Evolutionary conservation across 2,329 filamentous ascomycete genomes (phyloP).

Genomic region (Alternaria ventricosa): DNA sequence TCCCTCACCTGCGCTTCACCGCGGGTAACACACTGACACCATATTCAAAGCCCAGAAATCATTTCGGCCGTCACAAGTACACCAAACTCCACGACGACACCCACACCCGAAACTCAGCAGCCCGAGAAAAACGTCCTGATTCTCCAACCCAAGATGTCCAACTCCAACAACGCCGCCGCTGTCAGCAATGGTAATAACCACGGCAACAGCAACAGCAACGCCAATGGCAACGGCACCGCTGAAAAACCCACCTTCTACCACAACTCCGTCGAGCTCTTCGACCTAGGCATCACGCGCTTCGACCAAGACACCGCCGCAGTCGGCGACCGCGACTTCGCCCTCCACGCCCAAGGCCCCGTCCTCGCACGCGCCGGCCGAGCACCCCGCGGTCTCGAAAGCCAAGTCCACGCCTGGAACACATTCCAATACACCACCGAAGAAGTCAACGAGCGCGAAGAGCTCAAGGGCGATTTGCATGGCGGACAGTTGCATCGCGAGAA

Average conservation of each 20-base stretch:
- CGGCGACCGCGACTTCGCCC: constrained; percentile 36
- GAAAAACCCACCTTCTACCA: constrained; percentile 11
- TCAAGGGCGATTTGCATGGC: constrained; percentile 45
- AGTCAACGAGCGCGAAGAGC: constrained; percentile 32
- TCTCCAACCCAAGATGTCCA: background rate
- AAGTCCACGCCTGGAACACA: constrained; percentile 40
- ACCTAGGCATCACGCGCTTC: constrained; percentile 39
- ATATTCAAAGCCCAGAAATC: background rate
- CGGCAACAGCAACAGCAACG: constrained; percentile 6
- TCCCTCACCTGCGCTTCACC: background rate
- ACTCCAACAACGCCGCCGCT: background rate
- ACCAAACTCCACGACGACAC: background rate
- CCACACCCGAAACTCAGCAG: background rate
- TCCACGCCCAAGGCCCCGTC: constrained; percentile 20
- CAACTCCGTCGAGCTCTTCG: constrained; percentile 28
- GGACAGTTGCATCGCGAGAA: constrained; percentile 45
- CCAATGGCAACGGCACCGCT: background rate
- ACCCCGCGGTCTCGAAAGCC: constrained; percentile 32
- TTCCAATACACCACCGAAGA: constrained; percentile 37
- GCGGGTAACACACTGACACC: background rate
- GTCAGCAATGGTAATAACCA: background rate
- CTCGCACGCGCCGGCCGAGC: constrained; percentile 29
- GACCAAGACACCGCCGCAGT: constrained; percentile 39
- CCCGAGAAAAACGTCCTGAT: background rate
- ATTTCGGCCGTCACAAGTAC: background rate